Conservation (phyloP, 306 rosid species). For the Cucumis sativus region Cucumber_9930_V3 NC_026658.2:5142501-5143000, state of each 20-base stretch:
- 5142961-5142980: background rate
- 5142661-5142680: background rate
- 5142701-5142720: slow-evolving; percentile 74
- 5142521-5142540: background rate
- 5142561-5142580: background rate
- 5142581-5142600: background rate
- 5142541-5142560: too few relatives aligned
- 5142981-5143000: background rate
- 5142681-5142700: slow-evolving; percentile 91
- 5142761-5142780: slow-evolving; percentile 65
- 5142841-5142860: slow-evolving; percentile 76
- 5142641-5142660: background rate
- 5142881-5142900: slow-evolving; percentile 98
- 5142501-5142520: background rate
- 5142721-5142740: slow-evolving; percentile 34
- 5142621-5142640: background rate
- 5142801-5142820: slow-evolving; percentile 97
- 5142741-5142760: slow-evolving; percentile 41
- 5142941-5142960: slow-evolving; percentile 11
- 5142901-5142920: slow-evolving; percentile 66
- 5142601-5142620: background rate
- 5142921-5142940: slow-evolving; percentile 87
- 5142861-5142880: slow-evolving; percentile 99
- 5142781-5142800: slow-evolving; percentile 96
- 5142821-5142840: slow-evolving; percentile 70